Percentiles rank a stretch among this genome's conserved stretches.
These are phyloP conservation scores for Primulina huaijiensis DNA, from an alignment of 257 asterid species.

Conservation along the genomic window DNA sequence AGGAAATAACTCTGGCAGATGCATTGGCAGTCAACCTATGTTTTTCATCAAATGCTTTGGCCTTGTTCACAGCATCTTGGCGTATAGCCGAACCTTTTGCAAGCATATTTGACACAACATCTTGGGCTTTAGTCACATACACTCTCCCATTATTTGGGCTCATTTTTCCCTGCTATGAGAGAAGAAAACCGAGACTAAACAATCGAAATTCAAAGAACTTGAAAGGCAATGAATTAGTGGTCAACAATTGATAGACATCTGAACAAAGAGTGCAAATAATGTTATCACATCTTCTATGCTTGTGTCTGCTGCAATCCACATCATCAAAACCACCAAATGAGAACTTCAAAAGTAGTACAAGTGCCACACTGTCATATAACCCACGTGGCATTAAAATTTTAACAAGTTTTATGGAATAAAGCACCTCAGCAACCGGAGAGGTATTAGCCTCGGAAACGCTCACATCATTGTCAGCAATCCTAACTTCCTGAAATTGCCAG, in stretches of 20 bases:
- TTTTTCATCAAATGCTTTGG: slow-evolving; percentile 95
- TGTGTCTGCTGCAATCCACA: slow-evolving; percentile 1
- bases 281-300: not conserved
- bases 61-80: slow-evolving; percentile 91
- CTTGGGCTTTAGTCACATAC: slow-evolving; percentile 86
- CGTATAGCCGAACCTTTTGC: slow-evolving; percentile 90
- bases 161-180: slow-evolving; percentile 46
- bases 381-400: not conserved
- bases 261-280: slow-evolving; percentile 9
- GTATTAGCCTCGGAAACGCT: slow-evolving; percentile 34
- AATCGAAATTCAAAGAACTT: slow-evolving; percentile 10
- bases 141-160: slow-evolving; percentile 47
- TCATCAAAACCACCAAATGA: not conserved
- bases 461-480: slow-evolving; percentile 38
- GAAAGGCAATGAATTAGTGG: slow-evolving; percentile 12
- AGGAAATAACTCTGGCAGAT: slow-evolving; percentile 79
- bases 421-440: slow-evolving; percentile 59
- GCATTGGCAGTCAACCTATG: slow-evolving; percentile 85
- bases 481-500: slow-evolving; percentile 37
- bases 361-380: slow-evolving; percentile 4
- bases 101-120: slow-evolving; percentile 78
- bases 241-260: slow-evolving; percentile 6
- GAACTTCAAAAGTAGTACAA: slow-evolving; percentile 3
- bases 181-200: slow-evolving; percentile 23
- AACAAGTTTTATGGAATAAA: not conserved